Evolutionary conservation across 106 monocot genomes (phyloP).

Genomic region (Dendrobium nobile): DNA sequence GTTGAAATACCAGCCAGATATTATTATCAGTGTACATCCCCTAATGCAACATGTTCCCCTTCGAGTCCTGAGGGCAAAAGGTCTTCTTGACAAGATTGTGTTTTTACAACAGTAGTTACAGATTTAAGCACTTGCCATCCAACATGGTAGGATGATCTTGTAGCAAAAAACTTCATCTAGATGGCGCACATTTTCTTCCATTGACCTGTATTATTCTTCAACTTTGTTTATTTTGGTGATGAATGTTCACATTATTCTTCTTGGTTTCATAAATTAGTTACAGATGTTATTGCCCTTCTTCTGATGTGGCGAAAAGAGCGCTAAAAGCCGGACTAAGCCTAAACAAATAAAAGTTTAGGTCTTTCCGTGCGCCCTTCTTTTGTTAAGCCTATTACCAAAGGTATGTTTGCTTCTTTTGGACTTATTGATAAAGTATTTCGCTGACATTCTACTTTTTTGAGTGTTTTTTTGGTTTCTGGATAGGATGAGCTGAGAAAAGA

Average conservation of each 20-base stretch:
- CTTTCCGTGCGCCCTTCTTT: constrained; percentile 96
- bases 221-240: not conserved
- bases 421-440: not conserved
- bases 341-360: constrained; percentile 90
- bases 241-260: not conserved
- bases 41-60: constrained; percentile 98
- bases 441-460: not conserved
- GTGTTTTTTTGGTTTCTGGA: constrained; percentile 5
- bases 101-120: constrained; percentile 92
- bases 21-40: constrained; percentile 99
- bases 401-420: constrained; percentile 19
- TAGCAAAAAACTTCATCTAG: not conserved
- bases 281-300: constrained; percentile 96
- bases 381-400: constrained; percentile 71
- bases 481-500: constrained; percentile 71
- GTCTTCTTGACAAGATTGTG: constrained; percentile 88
- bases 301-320: constrained; percentile 86
- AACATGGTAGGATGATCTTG: constrained; percentile 56
- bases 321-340: constrained; percentile 76
- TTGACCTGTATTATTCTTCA: not conserved
- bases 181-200: not conserved
- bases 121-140: constrained; percentile 98
- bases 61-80: constrained; percentile 74
- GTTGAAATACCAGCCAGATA: constrained; percentile 98
- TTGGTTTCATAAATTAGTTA: constrained; percentile 98